Percentiles rank a stretch among this genome's conserved stretches.
phyloP scores from a whole-genome alignment of 2,329 filamentous ascomycete genomes.

The Aspergillus bombycis region DNA sequence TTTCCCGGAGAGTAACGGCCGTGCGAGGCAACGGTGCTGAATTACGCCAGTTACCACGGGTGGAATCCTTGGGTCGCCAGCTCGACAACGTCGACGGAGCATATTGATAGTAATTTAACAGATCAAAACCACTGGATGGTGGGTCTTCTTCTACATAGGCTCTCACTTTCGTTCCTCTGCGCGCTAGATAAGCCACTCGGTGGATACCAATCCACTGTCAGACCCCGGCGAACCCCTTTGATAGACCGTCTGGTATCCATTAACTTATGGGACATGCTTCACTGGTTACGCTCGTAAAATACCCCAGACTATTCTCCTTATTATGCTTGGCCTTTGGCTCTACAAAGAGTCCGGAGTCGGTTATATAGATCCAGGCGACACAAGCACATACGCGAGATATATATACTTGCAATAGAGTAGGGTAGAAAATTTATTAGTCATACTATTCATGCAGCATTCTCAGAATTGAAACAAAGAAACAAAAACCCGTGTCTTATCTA shows the following conservation, averaged over 20 bases:
- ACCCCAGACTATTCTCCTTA: no score
- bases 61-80: no score
- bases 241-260: not conserved
- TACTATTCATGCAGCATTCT: not conserved
- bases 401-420: not conserved
- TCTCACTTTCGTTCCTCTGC: no score
- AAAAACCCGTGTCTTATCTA: not conserved
- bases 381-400: not conserved
- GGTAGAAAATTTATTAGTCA: not conserved
- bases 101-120: no score
- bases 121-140: no score
- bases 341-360: not conserved
- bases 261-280: not conserved
- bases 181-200: no score
- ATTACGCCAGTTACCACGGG: no score
- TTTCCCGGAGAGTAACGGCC: not conserved
- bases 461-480: not conserved
- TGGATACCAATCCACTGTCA: no score
- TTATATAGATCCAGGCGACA: accelerated
- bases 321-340: not conserved
- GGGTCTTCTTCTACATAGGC: no score
- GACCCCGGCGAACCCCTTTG: not conserved
- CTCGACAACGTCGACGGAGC: no score
- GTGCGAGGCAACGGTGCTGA: not conserved
- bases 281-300: no score